Percentiles rank a stretch among this genome's conserved stretches.
These are phyloP conservation scores for Solanum hybrid DNA, from an alignment of 305 asterid genomes.

Conservation along the genomic window DNA sequence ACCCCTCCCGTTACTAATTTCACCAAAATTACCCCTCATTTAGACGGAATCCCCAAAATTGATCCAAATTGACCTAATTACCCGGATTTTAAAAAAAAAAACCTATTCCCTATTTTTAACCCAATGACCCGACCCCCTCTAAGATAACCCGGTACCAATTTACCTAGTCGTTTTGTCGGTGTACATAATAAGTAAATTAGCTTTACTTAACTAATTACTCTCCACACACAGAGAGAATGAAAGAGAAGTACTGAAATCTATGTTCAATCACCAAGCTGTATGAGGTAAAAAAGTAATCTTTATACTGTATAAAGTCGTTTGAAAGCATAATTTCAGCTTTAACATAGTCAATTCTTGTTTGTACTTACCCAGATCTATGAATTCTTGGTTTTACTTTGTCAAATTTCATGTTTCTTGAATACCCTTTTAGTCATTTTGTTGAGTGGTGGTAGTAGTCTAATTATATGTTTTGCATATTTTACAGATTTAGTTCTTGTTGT, in stretches of 20 bases:
- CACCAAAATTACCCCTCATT: too few species aligned
- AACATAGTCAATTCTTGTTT: not conserved
- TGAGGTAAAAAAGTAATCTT: not conserved
- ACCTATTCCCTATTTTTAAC: too few species aligned
- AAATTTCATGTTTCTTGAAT: not conserved
- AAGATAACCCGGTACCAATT: too few species aligned
- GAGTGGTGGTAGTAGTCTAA: not conserved
- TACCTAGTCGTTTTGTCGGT: too few species aligned
- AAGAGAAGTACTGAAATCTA: not conserved
- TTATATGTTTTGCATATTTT: not conserved
- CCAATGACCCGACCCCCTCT: too few species aligned
- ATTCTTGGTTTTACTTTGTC: not conserved
- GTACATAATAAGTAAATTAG: too few species aligned
- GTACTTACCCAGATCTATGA: not conserved
- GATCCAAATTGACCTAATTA: too few species aligned
- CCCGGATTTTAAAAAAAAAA: too few species aligned
- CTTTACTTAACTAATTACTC: too few species aligned
- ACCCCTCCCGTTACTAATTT: too few species aligned
- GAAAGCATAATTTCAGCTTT: not conserved
- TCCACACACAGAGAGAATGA: not conserved
- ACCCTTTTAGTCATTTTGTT: not conserved
- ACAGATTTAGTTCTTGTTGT: not conserved
- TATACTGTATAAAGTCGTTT: not conserved
- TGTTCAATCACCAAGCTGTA: not conserved
- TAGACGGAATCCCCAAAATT: too few species aligned